Evolutionary conservation across 2,329 filamentous ascomycete genomes (phyloP).

Genomic region (Neonectria punicea): DNA sequence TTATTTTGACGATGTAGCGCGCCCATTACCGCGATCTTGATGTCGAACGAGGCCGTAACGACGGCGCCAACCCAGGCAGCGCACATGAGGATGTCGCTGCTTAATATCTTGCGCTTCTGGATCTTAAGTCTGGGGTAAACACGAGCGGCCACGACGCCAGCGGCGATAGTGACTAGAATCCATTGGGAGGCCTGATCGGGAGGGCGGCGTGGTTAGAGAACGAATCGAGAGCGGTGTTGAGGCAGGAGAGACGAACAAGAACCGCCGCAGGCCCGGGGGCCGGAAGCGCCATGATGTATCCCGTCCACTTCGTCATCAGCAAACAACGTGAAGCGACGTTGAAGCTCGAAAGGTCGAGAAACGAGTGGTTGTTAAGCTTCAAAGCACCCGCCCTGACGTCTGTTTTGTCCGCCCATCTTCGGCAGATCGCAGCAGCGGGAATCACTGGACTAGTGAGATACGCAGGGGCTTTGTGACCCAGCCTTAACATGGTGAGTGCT

Average conservation of each 20-base stretch:
- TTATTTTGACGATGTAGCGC: constrained; percentile 31
- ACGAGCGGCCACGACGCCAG: constrained; percentile 26
- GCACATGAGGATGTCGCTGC: constrained; percentile 33
- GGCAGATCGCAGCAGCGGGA: not conserved
- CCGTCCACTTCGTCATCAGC: not conserved
- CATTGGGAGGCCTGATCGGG: constrained; percentile 15
- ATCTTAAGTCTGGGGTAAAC: constrained; percentile 31
- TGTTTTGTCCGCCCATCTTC: not conserved
- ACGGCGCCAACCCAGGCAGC: constrained; percentile 28
- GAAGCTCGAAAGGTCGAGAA: not conserved
- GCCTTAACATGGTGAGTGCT: no score
- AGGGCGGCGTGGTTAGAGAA: not conserved
- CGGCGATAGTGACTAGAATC: constrained; percentile 21
- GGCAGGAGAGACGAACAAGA: not conserved
- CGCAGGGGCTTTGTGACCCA: no score
- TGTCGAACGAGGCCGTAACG: constrained; percentile 17
- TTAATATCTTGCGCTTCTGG: constrained; percentile 24
- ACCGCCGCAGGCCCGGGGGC: not conserved
- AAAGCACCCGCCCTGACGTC: not conserved
- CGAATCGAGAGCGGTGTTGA: no score
- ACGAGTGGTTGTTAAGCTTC: not conserved
- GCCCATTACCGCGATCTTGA: constrained; percentile 8
- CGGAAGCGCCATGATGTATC: not conserved
- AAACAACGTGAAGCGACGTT: not conserved
- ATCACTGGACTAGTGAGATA: no score